Conservation (phyloP, 768 basidiomycete genomes). For the Hericium rajendrae region DNA sequence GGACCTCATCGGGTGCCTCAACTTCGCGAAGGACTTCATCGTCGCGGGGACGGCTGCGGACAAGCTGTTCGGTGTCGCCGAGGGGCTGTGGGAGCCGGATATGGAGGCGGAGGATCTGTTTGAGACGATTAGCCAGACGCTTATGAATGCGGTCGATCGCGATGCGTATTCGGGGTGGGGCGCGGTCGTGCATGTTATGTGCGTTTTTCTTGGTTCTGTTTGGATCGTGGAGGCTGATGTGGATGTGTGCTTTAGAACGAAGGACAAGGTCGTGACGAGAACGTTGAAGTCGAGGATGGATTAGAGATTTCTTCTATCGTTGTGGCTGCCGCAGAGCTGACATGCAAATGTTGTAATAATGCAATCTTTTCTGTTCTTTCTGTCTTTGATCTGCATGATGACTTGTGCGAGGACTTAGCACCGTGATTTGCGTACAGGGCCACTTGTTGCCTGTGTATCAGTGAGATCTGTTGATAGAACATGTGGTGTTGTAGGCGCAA, state of each 20-base stretch:
- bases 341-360: background rate
- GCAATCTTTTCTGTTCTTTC: background rate
- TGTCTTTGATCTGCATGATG: background rate
- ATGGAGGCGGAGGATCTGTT: slow-evolving; percentile 94
- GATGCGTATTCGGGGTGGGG: slow-evolving; percentile 98
- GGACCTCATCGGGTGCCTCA: slow-evolving; percentile 89
- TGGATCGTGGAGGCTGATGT: slow-evolving; percentile 2
- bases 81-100: slow-evolving; percentile 97
- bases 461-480: background rate
- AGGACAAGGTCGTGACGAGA: slow-evolving; percentile 71
- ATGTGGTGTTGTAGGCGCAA: background rate
- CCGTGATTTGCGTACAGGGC: background rate
- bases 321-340: background rate
- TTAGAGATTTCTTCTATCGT: slow-evolving; percentile 27
- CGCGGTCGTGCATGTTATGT: slow-evolving; percentile 92
- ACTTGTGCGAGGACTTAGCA: background rate
- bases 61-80: slow-evolving; percentile 94
- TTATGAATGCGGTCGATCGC: slow-evolving; percentile 90
- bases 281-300: slow-evolving; percentile 91
- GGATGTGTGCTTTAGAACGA: slow-evolving; percentile 37
- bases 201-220: slow-evolving; percentile 24
- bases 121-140: slow-evolving; percentile 94
- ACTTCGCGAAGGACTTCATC: slow-evolving; percentile 94
- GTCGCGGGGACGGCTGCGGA: slow-evolving; percentile 88
- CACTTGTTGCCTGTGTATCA: background rate